Evolutionary conservation across 2,329 filamentous ascomycete genomes (phyloP).

Genomic region (Exophiala dermatitidis): DNA sequence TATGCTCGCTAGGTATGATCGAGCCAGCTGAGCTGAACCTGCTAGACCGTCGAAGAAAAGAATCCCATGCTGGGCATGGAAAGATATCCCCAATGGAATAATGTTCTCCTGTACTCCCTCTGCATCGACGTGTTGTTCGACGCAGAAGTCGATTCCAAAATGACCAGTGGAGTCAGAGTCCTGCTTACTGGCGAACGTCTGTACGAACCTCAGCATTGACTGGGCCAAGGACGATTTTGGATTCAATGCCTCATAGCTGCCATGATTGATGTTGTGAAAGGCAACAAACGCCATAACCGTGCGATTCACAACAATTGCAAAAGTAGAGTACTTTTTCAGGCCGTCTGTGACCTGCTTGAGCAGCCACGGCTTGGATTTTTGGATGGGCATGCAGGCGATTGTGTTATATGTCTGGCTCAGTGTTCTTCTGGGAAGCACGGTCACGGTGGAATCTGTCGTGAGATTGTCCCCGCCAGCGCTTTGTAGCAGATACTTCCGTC

Average conservation of each 20-base stretch:
- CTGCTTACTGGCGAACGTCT: slow-evolving; percentile 14
- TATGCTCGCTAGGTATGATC: slow-evolving; percentile 48
- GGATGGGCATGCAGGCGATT: slow-evolving; percentile 50
- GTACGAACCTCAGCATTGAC: slow-evolving; percentile 54
- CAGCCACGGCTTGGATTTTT: slow-evolving; percentile 52
- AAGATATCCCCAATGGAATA: slow-evolving; percentile 64
- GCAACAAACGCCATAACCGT: slow-evolving; percentile 59
- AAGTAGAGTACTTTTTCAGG: slow-evolving; percentile 59
- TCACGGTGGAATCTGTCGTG: slow-evolving; percentile 48
- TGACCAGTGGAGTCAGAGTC: slow-evolving; percentile 57
- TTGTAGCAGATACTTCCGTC: slow-evolving; percentile 57
- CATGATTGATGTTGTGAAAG: slow-evolving; percentile 53
- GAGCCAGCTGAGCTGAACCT: slow-evolving; percentile 33
- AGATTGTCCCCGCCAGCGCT: slow-evolving; percentile 41
- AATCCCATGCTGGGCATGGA: slow-evolving; percentile 59
- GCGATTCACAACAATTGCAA: slow-evolving; percentile 59
- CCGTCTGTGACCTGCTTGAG: slow-evolving; percentile 61
- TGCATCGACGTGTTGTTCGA: slow-evolving; percentile 42
- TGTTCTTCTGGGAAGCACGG: slow-evolving; percentile 51
- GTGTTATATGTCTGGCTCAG: slow-evolving; percentile 49
- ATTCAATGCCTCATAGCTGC: slow-evolving; percentile 57
- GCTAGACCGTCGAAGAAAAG: slow-evolving; percentile 48
- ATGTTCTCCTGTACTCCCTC: slow-evolving; percentile 34
- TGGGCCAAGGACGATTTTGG: slow-evolving; percentile 47
- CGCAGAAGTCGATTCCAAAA: slow-evolving; percentile 64